These are phyloP conservation scores for Penicillium fuscoglaucum DNA, from an alignment of 2,329 filamentous ascomycete species.

Conservation along the genomic window DNA sequence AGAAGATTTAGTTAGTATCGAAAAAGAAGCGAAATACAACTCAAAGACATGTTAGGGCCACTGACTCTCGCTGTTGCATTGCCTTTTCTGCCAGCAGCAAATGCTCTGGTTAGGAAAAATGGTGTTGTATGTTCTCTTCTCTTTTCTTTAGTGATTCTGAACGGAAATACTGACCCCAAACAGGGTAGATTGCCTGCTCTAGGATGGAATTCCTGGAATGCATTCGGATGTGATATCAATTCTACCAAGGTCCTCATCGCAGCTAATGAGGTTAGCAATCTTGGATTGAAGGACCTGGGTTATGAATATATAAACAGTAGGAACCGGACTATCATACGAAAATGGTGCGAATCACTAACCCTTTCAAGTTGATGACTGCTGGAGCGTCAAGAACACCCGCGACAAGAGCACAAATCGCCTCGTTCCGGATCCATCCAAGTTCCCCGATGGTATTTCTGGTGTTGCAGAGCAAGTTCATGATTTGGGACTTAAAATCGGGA, in stretches of 20 bases:
- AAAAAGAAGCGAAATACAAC: not conserved
- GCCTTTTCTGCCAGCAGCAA: constrained; percentile 18
- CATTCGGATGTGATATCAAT: constrained; percentile 51
- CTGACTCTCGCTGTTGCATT: constrained; percentile 17
- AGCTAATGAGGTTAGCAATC: constrained; percentile 47
- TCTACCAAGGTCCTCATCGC: constrained; percentile 50
- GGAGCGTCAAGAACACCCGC: constrained; percentile 49
- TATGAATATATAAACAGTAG: constrained; percentile 51
- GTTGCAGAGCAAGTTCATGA: constrained; percentile 56
- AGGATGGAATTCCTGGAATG: constrained; percentile 51
- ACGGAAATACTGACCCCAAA: not conserved
- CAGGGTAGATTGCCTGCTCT: constrained; percentile 36
- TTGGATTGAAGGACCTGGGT: constrained; percentile 50
- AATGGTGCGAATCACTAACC: not conserved
- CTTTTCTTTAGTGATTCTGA: too few species aligned
- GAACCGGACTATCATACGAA: constrained; percentile 50
- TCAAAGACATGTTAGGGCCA: constrained; percentile 10
- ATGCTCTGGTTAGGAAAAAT: constrained; percentile 30
- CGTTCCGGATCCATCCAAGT: constrained; percentile 52
- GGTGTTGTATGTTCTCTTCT: constrained; percentile 26
- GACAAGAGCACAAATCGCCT: constrained; percentile 48
- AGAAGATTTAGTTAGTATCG: too few species aligned
- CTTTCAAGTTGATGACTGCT: constrained; percentile 60
- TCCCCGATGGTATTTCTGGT: constrained; percentile 59
- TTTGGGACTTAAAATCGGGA: constrained; percentile 62